phyloP scores from a whole-genome alignment of 139 green algal species.

The Coelastrella sp. region DNA sequence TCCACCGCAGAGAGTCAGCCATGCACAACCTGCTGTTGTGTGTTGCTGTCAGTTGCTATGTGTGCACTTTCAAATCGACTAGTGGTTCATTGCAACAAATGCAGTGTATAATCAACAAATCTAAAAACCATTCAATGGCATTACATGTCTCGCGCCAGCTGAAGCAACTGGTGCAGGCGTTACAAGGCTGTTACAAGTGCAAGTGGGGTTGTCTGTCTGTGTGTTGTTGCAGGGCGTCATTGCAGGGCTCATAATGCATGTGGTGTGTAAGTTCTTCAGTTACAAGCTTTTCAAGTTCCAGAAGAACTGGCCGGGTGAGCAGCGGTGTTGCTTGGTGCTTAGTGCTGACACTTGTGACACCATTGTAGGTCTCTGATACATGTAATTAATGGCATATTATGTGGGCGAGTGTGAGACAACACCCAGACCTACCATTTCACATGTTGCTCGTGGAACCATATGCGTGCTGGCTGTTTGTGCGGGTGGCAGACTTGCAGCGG shows the following conservation, averaged over 20 bases:
- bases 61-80: too few species aligned
- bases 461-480: too few species aligned
- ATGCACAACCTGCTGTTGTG: not conserved
- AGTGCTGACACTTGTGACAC: not conserved
- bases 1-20: too few species aligned
- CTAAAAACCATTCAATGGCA: too few species aligned
- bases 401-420: too few species aligned
- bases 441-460: too few species aligned
- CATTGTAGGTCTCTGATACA: too few species aligned
- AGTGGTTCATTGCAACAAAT: too few species aligned
- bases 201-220: not conserved
- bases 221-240: constrained; percentile 39
- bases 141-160: too few species aligned
- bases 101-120: too few species aligned
- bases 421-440: too few species aligned
- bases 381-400: too few species aligned
- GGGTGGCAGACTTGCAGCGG: not conserved
- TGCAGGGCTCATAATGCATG: constrained; percentile 45
- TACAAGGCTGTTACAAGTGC: not conserved
- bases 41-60: not conserved
- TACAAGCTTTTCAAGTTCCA: constrained; percentile 54
- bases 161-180: not conserved
- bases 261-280: constrained; percentile 51
- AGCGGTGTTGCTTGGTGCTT: not conserved
- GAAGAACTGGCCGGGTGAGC: constrained; percentile 44